These are phyloP conservation scores for Ogataea paraovalis DNA, from an alignment of 805 yeast species.

Conservation along the genomic window DNA sequence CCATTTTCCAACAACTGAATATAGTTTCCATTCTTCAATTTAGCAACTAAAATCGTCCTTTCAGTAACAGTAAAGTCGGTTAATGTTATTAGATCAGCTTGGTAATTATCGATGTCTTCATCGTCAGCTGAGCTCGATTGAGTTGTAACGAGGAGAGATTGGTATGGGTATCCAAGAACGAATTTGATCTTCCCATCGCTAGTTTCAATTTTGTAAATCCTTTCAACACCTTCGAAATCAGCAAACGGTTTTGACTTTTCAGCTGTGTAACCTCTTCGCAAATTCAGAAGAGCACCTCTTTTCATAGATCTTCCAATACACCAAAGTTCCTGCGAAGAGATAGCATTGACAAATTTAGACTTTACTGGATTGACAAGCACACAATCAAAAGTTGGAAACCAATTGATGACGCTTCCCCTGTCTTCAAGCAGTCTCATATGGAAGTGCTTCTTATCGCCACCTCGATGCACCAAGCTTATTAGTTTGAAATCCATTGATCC, in stretches of 20 bases:
- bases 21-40: constrained; percentile 6
- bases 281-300: constrained; percentile 23
- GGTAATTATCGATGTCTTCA: background rate
- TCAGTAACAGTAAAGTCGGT: constrained; percentile 9
- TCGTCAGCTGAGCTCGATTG: background rate
- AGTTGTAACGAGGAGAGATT: constrained; percentile 12
- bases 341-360: constrained; percentile 15
- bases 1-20: constrained; percentile 20
- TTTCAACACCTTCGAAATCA: constrained; percentile 11
- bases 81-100: constrained; percentile 7
- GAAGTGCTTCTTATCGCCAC: constrained; percentile 10
- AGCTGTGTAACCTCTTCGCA: constrained; percentile 24
- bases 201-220: constrained; percentile 11
- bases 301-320: constrained; percentile 23
- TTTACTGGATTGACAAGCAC: constrained; percentile 14
- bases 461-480: constrained; percentile 12
- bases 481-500: constrained; percentile 24
- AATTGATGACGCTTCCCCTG: constrained; percentile 14
- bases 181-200: constrained; percentile 7
- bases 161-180: constrained; percentile 11
- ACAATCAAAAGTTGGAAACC: constrained; percentile 29
- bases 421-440: constrained; percentile 20
- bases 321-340: constrained; percentile 29
- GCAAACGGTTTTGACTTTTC: constrained; percentile 14
- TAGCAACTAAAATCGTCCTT: constrained; percentile 13